Evolutionary conservation across 306 rosid genomes (phyloP).

Genomic region (Vigna nakashimae): DNA sequence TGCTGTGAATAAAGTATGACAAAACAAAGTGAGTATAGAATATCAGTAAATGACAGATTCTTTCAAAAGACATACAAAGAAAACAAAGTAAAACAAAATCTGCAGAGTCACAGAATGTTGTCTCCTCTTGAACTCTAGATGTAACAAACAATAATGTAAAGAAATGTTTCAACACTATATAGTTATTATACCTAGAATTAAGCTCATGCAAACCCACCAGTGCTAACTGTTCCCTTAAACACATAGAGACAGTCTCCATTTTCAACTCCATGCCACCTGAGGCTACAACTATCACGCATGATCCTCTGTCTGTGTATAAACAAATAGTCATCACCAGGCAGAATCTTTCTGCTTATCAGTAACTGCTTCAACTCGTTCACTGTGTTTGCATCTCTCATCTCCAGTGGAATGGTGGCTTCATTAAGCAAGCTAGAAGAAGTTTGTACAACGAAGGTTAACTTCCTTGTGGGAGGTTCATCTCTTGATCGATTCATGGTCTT

Average conservation of each 20-base stretch:
- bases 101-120: not conserved
- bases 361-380: slow-evolving; percentile 67
- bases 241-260: slow-evolving; percentile 79
- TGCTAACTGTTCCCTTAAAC: slow-evolving; percentile 74
- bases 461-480: slow-evolving; percentile 59
- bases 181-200: not conserved
- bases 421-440: slow-evolving; percentile 83
- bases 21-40: not conserved
- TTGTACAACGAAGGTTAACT: slow-evolving; percentile 65
- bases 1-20: too few relatives aligned
- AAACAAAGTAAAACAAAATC: not conserved
- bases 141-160: not conserved
- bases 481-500: slow-evolving; percentile 55
- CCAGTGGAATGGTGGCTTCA: slow-evolving; percentile 76
- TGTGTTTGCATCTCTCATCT: slow-evolving; percentile 69
- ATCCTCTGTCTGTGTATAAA: slow-evolving; percentile 91
- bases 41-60: not conserved
- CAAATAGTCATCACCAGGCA: slow-evolving; percentile 78
- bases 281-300: slow-evolving; percentile 80
- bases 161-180: not conserved
- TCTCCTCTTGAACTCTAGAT: not conserved
- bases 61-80: not conserved
- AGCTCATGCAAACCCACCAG: slow-evolving; percentile 36
- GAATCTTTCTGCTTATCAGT: slow-evolving; percentile 59
- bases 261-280: slow-evolving; percentile 88